Evolutionary conservation across 495 filamentous ascomycete species (phyloP).

Genomic region (Cercophora scortea): DNA sequence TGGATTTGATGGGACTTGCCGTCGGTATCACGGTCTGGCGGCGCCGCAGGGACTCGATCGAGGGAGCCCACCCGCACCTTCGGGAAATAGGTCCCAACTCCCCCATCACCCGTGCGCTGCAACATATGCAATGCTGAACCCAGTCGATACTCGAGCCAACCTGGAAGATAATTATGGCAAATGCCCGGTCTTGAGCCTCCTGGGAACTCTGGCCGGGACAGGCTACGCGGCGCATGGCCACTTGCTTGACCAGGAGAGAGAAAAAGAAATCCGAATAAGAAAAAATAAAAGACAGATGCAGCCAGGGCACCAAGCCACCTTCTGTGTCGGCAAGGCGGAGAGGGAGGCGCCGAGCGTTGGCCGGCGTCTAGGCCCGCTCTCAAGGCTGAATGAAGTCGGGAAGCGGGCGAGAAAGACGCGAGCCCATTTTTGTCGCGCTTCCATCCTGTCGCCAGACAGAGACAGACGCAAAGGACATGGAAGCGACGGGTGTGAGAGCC

Average conservation of each 20-base stretch:
- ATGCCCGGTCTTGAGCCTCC: background rate
- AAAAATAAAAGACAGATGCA: background rate
- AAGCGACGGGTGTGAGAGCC: slow-evolving; percentile 13
- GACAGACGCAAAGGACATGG: background rate
- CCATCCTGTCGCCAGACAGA: slow-evolving; percentile 14
- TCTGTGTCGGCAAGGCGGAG: slow-evolving; percentile 3
- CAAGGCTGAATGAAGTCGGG: too few species aligned
- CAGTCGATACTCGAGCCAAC: too few species aligned
- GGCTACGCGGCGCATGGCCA: background rate
- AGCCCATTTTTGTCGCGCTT: background rate
- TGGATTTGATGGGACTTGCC: too few species aligned
- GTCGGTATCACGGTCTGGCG: background rate
- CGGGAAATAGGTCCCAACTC: background rate
- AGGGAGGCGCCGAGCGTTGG: slow-evolving; percentile 8
- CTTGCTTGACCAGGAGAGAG: too few species aligned
- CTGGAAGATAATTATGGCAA: too few species aligned
- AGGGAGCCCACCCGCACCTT: background rate
- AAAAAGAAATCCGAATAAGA: too few species aligned
- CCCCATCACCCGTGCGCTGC: too few species aligned
- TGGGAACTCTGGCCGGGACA: background rate
- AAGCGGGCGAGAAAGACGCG: background rate
- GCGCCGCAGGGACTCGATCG: background rate
- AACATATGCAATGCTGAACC: too few species aligned
- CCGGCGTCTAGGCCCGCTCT: slow-evolving; percentile 9
- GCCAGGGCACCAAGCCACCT: background rate